These are phyloP conservation scores for Stellera chamaejasme DNA, from an alignment of 345 rosid genomes.

Conservation along the genomic window DNA sequence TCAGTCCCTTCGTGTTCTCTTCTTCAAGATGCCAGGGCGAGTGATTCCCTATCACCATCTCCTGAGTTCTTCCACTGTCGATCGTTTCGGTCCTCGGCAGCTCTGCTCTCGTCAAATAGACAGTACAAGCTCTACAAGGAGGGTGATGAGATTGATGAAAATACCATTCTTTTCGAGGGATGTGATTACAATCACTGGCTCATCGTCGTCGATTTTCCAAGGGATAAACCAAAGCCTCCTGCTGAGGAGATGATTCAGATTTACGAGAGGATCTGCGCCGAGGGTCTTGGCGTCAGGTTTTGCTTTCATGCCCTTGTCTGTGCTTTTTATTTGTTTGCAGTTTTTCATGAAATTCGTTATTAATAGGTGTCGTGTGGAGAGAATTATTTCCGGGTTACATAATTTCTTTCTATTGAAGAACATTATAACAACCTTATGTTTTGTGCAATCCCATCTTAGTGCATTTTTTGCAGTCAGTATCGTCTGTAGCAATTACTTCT, in stretches of 20 bases:
- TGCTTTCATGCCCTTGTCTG: no score
- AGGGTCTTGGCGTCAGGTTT: constrained; percentile 79
- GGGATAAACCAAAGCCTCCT: constrained; percentile 27
- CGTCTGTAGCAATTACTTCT: not conserved
- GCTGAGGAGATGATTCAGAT: constrained; percentile 73
- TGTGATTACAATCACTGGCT: constrained; percentile 95
- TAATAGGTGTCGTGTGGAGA: not conserved
- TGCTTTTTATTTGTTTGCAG: not conserved
- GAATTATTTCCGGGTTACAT: no score
- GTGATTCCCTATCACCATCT: constrained; percentile 1
- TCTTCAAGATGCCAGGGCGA: constrained; percentile 2
- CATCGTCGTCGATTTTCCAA: constrained; percentile 71
- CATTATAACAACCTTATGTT: no score
- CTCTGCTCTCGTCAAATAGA: not conserved
- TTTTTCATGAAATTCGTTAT: no score
- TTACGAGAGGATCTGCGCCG: constrained; percentile 58
- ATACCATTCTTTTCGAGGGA: constrained; percentile 70
- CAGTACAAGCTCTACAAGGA: constrained; percentile 41
- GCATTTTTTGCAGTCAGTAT: not conserved
- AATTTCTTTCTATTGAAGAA: no score
- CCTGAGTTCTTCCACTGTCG: constrained; percentile 18
- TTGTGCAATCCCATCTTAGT: no score
- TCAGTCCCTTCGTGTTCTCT: not conserved
- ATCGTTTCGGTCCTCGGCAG: constrained; percentile 16
- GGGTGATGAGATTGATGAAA: constrained; percentile 65